Evolutionary conservation across 169 alveolate genomes (phyloP).

Genomic region (Cryptosporidium parvum): DNA sequence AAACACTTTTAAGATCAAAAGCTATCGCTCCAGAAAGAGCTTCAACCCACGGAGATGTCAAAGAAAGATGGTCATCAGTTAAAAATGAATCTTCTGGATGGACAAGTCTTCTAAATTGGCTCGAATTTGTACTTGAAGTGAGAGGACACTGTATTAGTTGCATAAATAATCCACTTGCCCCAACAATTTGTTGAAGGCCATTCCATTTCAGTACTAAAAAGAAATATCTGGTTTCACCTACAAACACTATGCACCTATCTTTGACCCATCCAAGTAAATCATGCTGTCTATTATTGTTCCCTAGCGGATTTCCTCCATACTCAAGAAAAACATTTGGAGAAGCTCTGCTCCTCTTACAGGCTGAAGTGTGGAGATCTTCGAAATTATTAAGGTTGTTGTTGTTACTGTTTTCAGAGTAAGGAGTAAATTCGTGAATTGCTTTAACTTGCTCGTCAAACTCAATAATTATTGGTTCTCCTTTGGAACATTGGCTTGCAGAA

Average conservation of each 20-base stretch:
- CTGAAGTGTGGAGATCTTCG: conserved; percentile 2
- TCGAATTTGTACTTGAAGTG: not conserved
- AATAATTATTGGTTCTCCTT: conserved; percentile 60
- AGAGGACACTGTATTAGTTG: conserved; percentile 29
- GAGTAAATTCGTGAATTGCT: conserved; percentile 31
- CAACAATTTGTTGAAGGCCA: conserved; percentile 61
- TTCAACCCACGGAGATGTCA: conserved; percentile 75
- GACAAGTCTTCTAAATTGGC: conserved; percentile 41
- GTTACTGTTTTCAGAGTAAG: not conserved
- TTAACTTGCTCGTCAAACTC: conserved; percentile 47
- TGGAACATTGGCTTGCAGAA: not conserved
- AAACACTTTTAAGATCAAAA: conserved; percentile 24
- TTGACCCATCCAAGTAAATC: conserved; percentile 70
- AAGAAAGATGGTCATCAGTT: conserved; percentile 5
- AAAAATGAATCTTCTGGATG: conserved; percentile 74
- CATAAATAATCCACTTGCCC: conserved; percentile 72
- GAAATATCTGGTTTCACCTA: conserved; percentile 55
- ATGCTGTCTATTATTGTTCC: conserved; percentile 2
- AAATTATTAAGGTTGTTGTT: not conserved
- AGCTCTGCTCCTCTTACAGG: not conserved
- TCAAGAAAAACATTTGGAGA: conserved; percentile 48
- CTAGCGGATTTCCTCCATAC: conserved; percentile 42
- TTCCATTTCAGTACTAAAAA: conserved; percentile 45
- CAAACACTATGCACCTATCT: conserved; percentile 33
- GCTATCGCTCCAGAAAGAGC: conserved; percentile 74